Conservation (phyloP, 495 filamentous ascomycete species). For the Penicillium malachiteum region DNA sequence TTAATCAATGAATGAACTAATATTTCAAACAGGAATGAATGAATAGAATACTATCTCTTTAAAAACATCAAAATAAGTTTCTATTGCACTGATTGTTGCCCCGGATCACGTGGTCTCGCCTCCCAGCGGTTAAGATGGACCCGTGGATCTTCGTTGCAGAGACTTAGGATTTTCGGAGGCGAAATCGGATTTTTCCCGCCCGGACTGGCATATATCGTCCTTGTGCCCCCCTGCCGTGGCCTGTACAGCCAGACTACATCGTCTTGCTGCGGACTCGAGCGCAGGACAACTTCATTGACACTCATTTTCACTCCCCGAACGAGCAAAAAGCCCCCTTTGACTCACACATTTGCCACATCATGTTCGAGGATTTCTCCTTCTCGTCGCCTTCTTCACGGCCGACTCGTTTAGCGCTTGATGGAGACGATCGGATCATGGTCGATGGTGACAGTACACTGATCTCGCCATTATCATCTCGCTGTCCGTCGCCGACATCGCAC, state of each 20-base stretch:
- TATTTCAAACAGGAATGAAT: not conserved
- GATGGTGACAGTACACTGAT: conserved; percentile 41
- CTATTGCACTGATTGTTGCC: not conserved
- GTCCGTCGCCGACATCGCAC: conserved; percentile 44
- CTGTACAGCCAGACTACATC: conserved; percentile 4
- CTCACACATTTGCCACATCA: conserved; percentile 18
- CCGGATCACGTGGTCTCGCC: conserved; percentile 16
- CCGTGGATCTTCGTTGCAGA: not conserved
- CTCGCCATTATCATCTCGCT: conserved; percentile 48
- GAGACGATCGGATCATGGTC: conserved; percentile 40
- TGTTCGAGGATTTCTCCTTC: conserved; percentile 52
- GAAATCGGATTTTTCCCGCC: conserved; percentile 9
- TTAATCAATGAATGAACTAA: not conserved
- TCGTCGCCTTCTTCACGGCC: conserved; percentile 41
- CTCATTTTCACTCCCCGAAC: too few species aligned
- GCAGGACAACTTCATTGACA: not conserved
- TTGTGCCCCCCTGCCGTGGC: conserved; percentile 6
- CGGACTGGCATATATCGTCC: conserved; percentile 1
- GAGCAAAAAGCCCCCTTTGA: not conserved
- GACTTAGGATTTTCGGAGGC: conserved; percentile 5
- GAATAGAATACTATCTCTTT: not conserved
- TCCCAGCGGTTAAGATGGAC: conserved; percentile 3
- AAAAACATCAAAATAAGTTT: not conserved
- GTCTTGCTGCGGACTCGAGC: conserved; percentile 17
- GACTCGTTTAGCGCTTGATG: conserved; percentile 32